Base-by-base conservation (phyloP, 2,329 filamentous ascomycete genomes). In the Trichophyton schoenleinii region DNA sequence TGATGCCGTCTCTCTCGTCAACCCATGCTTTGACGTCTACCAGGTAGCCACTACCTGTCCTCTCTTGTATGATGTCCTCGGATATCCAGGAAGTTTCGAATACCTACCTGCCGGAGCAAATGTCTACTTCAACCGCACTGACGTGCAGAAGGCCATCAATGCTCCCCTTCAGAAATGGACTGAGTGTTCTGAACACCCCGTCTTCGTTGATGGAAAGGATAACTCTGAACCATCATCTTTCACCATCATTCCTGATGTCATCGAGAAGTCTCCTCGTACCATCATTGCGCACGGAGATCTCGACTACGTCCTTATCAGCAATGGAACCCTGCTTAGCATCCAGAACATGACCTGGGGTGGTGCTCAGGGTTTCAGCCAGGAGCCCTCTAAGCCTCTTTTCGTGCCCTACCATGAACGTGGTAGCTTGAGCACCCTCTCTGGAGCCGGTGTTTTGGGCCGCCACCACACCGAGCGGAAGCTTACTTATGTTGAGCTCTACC, bases 291-390 rank as follows among this genome's bases (percentile, higher is more conserved):
- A 91, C 68, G 89, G 87, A 9, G 75, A 81, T 57, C 79, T 87
- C 9, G 89, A 91, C 73, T 87, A 81, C 69, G 79, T 88, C 63
- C 78, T 89, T 8, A 76, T 86, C 25, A 77, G 80, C 67, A 87
- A 88, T 70, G 88, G 87, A 15, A 87, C 87, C 0, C 77, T 92
- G 1, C 76, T 89, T 5, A 80, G 81, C 0, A 85, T 91, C 62
- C 88, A 92, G 70, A 91, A 91, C 75, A 89, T 91, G 84, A 91
- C 87, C 0, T 92, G 85, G 84, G 83, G 83, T 62, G 88, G 87
- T 3, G 71, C 78, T 49, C 82, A 87, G 59, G 89, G 88, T 0
- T 91, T 92, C 77, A 81, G 85, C 65, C 70, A 72, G 1, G 72
- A 74, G 0, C 88, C 88, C 0, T 70, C 70, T 1, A 79, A 83